Conservation (phyloP, 2,329 filamentous ascomycete genomes). For the Corinectria fuckeliana region DNA sequence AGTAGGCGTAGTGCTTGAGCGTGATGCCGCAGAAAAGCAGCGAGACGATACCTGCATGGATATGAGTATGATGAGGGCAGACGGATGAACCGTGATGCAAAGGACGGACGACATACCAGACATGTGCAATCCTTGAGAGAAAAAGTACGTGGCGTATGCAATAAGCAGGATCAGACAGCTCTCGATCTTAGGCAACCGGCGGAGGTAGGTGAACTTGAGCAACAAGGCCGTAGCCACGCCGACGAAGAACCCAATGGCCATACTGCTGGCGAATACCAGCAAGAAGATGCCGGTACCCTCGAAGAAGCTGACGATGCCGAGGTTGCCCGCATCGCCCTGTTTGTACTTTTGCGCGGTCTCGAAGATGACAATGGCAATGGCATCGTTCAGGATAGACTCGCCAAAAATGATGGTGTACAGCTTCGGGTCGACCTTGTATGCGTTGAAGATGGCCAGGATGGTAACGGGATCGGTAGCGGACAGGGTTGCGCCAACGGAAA, state of each 20-base stretch:
- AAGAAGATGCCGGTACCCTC: slow-evolving; percentile 95
- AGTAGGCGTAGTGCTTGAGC: slow-evolving; percentile 98
- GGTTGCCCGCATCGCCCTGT: slow-evolving; percentile 71
- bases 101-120: slow-evolving; percentile 70
- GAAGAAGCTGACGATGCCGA: slow-evolving; percentile 83
- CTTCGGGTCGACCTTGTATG: slow-evolving; percentile 98
- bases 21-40: slow-evolving; percentile 98
- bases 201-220: slow-evolving; percentile 93
- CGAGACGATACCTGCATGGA: slow-evolving; percentile 83
- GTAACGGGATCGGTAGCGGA: slow-evolving; percentile 98
- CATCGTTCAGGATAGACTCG: slow-evolving; percentile 97
- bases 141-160: slow-evolving; percentile 96
- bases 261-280: slow-evolving; percentile 92
- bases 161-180: slow-evolving; percentile 93
- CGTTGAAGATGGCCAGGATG: slow-evolving; percentile 97
- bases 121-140: slow-evolving; percentile 94
- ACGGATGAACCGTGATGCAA: no score
- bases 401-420: slow-evolving; percentile 99
- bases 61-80: slow-evolving; percentile 14
- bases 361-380: slow-evolving; percentile 97
- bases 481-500: slow-evolving; percentile 93
- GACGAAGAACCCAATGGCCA: slow-evolving; percentile 86
- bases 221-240: slow-evolving; percentile 87
- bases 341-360: slow-evolving; percentile 96
- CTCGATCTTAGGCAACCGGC: slow-evolving; percentile 94